Conservation (phyloP, 306 rosid genomes). For the Sechiopsis laciniata region DNA sequence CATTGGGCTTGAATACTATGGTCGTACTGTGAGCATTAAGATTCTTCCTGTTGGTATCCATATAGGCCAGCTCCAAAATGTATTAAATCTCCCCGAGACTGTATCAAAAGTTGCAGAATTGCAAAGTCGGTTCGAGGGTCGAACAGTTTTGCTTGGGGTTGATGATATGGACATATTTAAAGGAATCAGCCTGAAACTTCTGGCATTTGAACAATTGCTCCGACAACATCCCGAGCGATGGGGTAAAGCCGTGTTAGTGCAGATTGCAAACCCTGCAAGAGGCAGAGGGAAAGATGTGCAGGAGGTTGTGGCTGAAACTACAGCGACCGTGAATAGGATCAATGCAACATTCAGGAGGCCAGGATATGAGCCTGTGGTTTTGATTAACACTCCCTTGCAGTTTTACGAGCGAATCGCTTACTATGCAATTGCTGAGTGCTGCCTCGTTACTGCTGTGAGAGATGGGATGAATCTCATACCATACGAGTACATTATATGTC, state of each 20-base stretch:
- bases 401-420: constrained; percentile 71
- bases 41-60: constrained; percentile 80
- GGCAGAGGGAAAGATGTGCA: constrained; percentile 78
- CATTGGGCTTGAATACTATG: constrained; percentile 86
- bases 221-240: constrained; percentile 70
- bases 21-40: constrained; percentile 74
- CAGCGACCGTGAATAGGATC: constrained; percentile 55
- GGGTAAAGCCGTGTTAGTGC: constrained; percentile 72
- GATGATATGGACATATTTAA: constrained; percentile 74
- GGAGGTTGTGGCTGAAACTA: constrained; percentile 68
- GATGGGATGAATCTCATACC: constrained; percentile 96
- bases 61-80: constrained; percentile 64
- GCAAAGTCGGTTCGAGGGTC: constrained; percentile 48
- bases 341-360: constrained; percentile 51
- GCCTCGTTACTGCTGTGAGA: constrained; percentile 89
- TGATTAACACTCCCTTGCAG: constrained; percentile 68
- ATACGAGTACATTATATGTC: constrained; percentile 68
- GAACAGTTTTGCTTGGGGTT: constrained; percentile 75
- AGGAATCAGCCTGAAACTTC: constrained; percentile 79
- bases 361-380: constrained; percentile 70
- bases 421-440: constrained; percentile 72
- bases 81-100: constrained; percentile 58
- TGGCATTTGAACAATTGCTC: constrained; percentile 84
- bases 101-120: constrained; percentile 58
- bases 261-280: constrained; percentile 86